Conservation (phyloP, 805 yeast species). For the Metschnikowia hibisci region DNA sequence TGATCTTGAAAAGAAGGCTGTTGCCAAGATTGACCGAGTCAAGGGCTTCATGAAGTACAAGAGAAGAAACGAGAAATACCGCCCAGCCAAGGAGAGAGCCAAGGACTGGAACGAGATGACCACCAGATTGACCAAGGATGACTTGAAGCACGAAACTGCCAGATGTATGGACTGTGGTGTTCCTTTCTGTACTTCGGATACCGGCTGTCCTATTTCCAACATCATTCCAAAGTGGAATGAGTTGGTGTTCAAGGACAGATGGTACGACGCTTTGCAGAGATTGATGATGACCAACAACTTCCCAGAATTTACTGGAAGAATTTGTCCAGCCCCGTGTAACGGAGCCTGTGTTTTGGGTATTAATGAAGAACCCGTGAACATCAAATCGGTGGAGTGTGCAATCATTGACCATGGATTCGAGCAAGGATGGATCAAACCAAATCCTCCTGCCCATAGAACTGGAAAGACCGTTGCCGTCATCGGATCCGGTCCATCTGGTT, state of each 20-base stretch:
- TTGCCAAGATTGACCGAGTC: slow-evolving; percentile 66
- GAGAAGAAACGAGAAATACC: slow-evolving; percentile 82
- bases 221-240: slow-evolving; percentile 98
- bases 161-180: slow-evolving; percentile 99
- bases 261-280: slow-evolving; percentile 91
- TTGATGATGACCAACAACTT: slow-evolving; percentile 94
- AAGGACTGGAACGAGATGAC: slow-evolving; percentile 93
- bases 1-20: slow-evolving; percentile 58
- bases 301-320: slow-evolving; percentile 98
- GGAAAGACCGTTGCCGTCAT: slow-evolving; percentile 81
- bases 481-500: slow-evolving; percentile 97
- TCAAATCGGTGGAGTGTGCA: slow-evolving; percentile 92
- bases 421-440: slow-evolving; percentile 92
- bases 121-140: slow-evolving; percentile 74
- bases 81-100: slow-evolving; percentile 70
- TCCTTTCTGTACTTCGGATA: slow-evolving; percentile 96
- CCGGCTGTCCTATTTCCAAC: slow-evolving; percentile 97
- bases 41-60: slow-evolving; percentile 93
- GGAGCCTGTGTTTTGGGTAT: slow-evolving; percentile 93
- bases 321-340: slow-evolving; percentile 99
- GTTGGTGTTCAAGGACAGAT: slow-evolving; percentile 87
- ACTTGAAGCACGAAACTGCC: slow-evolving; percentile 87
- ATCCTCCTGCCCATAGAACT: slow-evolving; percentile 73
- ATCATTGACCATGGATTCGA: slow-evolving; percentile 95
- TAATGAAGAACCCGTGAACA: slow-evolving; percentile 92